Evolutionary conservation across 1,139 yeast genomes (phyloP), one percentile per base, ranked within the genome.

Genomic region (Williopsis jadinii): DNA sequence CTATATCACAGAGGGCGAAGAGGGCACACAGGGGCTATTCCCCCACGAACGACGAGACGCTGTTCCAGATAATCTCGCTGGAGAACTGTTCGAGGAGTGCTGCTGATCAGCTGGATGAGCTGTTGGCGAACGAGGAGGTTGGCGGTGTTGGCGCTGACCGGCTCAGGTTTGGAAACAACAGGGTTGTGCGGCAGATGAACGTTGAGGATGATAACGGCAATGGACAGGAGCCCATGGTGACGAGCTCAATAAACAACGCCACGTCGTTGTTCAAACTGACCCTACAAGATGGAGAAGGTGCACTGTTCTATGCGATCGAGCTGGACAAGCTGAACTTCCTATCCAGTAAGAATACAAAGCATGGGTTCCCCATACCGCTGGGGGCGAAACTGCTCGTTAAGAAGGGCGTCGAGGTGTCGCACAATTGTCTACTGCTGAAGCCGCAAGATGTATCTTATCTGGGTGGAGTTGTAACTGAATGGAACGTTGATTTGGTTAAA

Each of bases 211-310:
- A 42, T 34, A 38, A 41, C 1, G 35, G 34, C 15, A 33, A 19
- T 29, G 13, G 27, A 27, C 19, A 24, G n/a, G 30, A 37, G 11
- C 11, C 11, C n/a, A 35, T 11, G 10, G 19, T 12, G 4, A 9
- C 34, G 5, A 36, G 30, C 15, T 28, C n/a, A 9, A 38, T 38
- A 26, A 47, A 48, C 31, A 44, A 46, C 13, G 47, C 45, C 8
- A 59, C 42, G 8, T 43, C 45, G 3, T 34, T 44, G 9, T 55
- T 45, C 44, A 64, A 64, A 34, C 42, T 67, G 19, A 59, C 64
- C 0, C 41, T 67, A 29, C 68, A 65, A 45, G 71, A 67, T 41
- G 46, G 59, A 3, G 38, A 28, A 32, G 67, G 67, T 0, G 59
- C 57, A 27, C 15, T 58, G 1, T 44, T 55, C 10, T 66, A 56